phyloP scores from a whole-genome alignment of 1,139 yeast species.

The Zygotorulaspora mrakii region DNA sequence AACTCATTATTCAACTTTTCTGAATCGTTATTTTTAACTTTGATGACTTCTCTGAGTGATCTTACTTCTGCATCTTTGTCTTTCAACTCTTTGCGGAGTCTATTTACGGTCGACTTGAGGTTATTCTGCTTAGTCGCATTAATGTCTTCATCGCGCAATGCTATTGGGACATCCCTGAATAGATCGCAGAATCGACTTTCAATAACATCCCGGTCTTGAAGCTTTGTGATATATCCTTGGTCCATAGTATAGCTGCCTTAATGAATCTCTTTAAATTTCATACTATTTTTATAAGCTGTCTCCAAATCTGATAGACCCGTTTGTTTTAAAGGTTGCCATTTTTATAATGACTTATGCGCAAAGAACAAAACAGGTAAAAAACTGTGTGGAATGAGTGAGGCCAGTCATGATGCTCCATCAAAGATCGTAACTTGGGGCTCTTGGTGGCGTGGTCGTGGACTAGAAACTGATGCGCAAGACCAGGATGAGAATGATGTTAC shows the following conservation, averaged over 20 bases:
- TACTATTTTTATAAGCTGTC: too few species aligned
- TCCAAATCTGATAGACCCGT: too few species aligned
- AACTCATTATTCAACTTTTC: slow-evolving; percentile 70
- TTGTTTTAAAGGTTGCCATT: not conserved
- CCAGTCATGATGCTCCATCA: not conserved
- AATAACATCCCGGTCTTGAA: slow-evolving; percentile 19
- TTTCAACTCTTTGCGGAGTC: slow-evolving; percentile 19
- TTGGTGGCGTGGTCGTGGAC: slow-evolving; percentile 11
- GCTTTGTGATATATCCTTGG: slow-evolving; percentile 12
- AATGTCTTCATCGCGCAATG: not conserved
- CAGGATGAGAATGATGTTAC: not conserved
- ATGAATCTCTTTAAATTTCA: not conserved
- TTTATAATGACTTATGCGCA: not conserved
- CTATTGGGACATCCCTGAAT: slow-evolving; percentile 15
- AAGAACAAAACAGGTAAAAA: too few species aligned
- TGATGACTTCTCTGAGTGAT: slow-evolving; percentile 41
- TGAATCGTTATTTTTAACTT: slow-evolving; percentile 52
- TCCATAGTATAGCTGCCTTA: slow-evolving; percentile 15
- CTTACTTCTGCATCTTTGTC: slow-evolving; percentile 21
- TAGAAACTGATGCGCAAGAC: not conserved
- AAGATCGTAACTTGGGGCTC: slow-evolving; percentile 9
- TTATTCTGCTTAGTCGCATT: slow-evolving; percentile 5
- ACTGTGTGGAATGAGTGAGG: slow-evolving; percentile 8
- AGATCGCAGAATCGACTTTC: slow-evolving; percentile 25
- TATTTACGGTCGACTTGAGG: slow-evolving; percentile 7